A percentile compares a stretch with the other conserved stretches of the same genome.
Conservation (phyloP, 768 basidiomycete species). For the Lactarius vividus region DNA sequence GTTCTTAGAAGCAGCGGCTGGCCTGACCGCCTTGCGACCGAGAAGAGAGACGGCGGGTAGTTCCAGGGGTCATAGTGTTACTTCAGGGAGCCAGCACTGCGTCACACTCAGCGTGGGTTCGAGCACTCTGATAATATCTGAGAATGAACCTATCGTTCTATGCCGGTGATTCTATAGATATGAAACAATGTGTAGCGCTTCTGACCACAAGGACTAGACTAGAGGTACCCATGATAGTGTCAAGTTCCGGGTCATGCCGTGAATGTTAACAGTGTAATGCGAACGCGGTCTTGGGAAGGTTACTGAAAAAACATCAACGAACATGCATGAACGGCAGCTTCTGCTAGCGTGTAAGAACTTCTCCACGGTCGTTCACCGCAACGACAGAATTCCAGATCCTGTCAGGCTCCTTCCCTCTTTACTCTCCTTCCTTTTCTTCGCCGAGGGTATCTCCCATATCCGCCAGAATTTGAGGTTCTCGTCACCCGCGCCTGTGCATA, state of each 20-base stretch:
- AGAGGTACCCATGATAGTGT: constrained; percentile 5
- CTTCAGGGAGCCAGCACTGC: neutral
- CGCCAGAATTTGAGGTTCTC: constrained; percentile 98
- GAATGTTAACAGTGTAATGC: neutral
- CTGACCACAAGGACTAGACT: constrained; percentile 1
- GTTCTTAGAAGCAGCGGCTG: neutral
- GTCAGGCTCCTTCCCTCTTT: constrained; percentile 35
- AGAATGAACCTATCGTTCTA: neutral
- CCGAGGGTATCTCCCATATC: constrained; percentile 65
- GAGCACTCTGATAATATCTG: neutral
- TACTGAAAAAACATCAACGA: neutral
- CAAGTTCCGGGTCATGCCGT: constrained; percentile 4
- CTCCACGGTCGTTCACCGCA: constrained; percentile 33
- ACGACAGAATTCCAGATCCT: constrained; percentile 36
- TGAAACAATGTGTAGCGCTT: neutral
- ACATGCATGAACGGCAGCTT: neutral
- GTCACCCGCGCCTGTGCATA: constrained; percentile 90
- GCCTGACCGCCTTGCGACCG: constrained; percentile 10
- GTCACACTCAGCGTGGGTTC: neutral
- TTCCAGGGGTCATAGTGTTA: neutral
- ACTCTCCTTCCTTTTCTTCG: constrained; percentile 52
- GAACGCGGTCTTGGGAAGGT: neutral
- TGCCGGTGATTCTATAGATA: neutral
- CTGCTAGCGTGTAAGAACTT: neutral
- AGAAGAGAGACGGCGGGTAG: neutral